Base-by-base conservation (phyloP, 305 asterid species). In the Solanum hybrid region DNA sequence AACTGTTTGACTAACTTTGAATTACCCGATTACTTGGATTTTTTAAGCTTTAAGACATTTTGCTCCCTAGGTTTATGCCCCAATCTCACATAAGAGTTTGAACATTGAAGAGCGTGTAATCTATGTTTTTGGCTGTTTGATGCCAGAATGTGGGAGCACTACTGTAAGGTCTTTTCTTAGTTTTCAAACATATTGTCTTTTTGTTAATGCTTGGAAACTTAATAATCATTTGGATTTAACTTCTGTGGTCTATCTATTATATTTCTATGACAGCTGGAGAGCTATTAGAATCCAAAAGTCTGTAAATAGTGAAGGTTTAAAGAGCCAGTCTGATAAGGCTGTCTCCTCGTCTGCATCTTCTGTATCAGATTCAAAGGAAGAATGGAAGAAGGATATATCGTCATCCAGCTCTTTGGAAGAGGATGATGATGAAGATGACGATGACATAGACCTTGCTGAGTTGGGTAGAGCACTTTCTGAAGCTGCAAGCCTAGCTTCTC, bases 271-370 rank as follows among this genome's bases (percentile, higher is more conserved):
- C 90, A 97, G 99, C 89, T 97, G 98, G 98, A 93, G 92, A 92
- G 99, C 94, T 89, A 88, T 97, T 92, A 95, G 98, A 87, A 95
- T 97, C 91, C 99, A 97, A 93, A 96, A 94, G 93, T 78, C 91
- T 89, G 42, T 89, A 20, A 89, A 91, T 67, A 39, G 33, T 86
- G 89, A 74, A 86, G 94, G 91, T 87, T 71, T 91, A 82, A 86
- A 67, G 77, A 69, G 75, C 31, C 76, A 67, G 28, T 37, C 74
- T 88, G 74, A 91, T 89, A 93, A 93, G 51, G 89, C 36, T 90
- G 92, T 22, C 51, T 81, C 92, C 8, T 69, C 36, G 29, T 89
- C 95, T 28, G 81, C 74, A 75, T 71, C 95, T 90, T 90, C 96
- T 73, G 57, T 24, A 84, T 90, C 96, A 89, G 86, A 89, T 90